Evolutionary conservation across 1,284 basidiomycete species (phyloP), one percentile per base, ranked within the genome.

Genomic region (Tilletia indica): DNA sequence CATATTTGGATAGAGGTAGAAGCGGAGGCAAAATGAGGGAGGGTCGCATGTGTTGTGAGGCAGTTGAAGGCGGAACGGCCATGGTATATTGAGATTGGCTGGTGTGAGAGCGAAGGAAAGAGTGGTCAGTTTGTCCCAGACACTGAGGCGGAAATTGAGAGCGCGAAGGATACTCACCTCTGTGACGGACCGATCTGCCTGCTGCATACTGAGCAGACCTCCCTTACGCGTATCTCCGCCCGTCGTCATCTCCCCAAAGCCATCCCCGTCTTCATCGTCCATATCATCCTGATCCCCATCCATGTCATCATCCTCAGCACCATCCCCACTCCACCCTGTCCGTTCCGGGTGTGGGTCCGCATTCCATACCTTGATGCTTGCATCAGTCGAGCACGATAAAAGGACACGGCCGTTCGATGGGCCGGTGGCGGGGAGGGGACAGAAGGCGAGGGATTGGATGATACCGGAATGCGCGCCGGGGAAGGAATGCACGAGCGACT

Each of bases 1-100:
- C 97, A 99, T 77, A 98, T 88, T 84, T 99, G 96, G 12, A 99
- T 94, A 36, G 89, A 88, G 79, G 91, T 93, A 0, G 94, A 96
- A 1, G 94, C 94, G 0, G 96, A 97, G 0, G 94, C 96, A 79
- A 99, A 99, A 3, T 95, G 84, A 25, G 91, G 88, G 74, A 94
- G 92, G 58, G 89, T 89, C 64, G 91, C 89, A 84, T 98, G 97
- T 82, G 98, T 97, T 78, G 97, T 93, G 86, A 99, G 92, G 54
- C 92, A 92, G 82, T 93, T 95, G 79, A 70, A 81, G 2, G 82
- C 82, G 4, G 78, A 69, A 66, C 78, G 77, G 42, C 79, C 78
- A 54, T 77, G 76, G 77, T 81, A 84, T 25, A 80, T 76, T 21
- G 78, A 76, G 45, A 83, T 49, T 1, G 82, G 81, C 73, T 73